Evolutionary conservation across 768 basidiomycete species (phyloP), one percentile per base, ranked within the genome.

Genomic region (Nevesoporus exiguus): DNA sequence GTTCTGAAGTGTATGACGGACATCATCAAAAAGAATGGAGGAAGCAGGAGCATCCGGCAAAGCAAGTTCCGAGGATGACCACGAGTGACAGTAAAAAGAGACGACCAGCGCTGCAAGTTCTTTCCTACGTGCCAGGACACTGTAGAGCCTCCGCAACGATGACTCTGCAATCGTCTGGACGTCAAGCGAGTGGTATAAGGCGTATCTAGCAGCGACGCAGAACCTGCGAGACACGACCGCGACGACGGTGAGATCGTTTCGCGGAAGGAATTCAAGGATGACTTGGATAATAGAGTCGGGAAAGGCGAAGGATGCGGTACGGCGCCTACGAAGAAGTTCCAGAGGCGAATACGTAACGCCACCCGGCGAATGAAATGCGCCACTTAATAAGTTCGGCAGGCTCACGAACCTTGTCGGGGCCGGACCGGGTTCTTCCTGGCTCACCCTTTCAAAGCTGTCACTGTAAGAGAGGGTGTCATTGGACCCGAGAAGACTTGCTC

Each of bases 401-500:
- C 61, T 69, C 4, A 45, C 30, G 22, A 47, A 57, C n/a, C 50
- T 49, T 13, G 45, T 25, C 7, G 60, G 52, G 7, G 22, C 46
- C 29, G 19, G 25, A 29, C 45, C 33, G 31, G 6, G 27, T 11
- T 21, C 54, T 8, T 48, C 47, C 22, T 19, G 25, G 25, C 29
- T 40, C 13, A 17, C 49, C 29, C 22, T 34, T 37, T 27, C 52
- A 11, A 33, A 48, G 31, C 48, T 49, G 14, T 59, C 61, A 24
- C 46, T 57, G 42, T 50, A 53, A 3, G 43, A n/a, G 33, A 56
- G 2, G 4, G 65, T 61, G 34, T 50, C 48, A 9, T 14, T 21
- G 33, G 66, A 64, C 43, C 47, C 62, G 24, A 70, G 36, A 17
- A 63, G 46, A 39, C 68, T 70, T 3, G 68, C 68, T 3, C 70